phyloP scores from a whole-genome alignment of 306 rosid genomes.

The Glycine latifolia region DNA sequence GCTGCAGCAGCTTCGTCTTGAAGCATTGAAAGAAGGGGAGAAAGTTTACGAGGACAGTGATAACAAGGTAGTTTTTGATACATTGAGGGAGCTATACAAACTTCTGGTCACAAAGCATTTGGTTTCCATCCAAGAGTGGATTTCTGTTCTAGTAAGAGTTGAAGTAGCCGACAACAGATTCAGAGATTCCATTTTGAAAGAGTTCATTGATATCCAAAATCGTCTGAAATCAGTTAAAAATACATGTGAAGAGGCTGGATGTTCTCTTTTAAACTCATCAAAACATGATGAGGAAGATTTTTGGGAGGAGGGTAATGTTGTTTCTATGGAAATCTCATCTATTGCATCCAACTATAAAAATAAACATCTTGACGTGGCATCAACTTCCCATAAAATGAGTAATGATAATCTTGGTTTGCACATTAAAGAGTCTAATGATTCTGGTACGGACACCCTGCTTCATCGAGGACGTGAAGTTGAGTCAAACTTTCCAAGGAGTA shows the following conservation, averaged over 20 bases:
- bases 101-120: conserved; percentile 77
- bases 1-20: conserved; percentile 76
- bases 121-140: conserved; percentile 80
- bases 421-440: conserved; percentile 41
- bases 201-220: conserved; percentile 77
- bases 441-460: conserved; percentile 17
- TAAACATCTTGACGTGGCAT: conserved; percentile 49
- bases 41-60: conserved; percentile 78
- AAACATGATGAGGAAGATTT: conserved; percentile 66
- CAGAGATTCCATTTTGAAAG: conserved; percentile 82
- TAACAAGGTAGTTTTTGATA: conserved; percentile 85
- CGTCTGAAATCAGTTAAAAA: conserved; percentile 65
- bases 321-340: conserved; percentile 43
- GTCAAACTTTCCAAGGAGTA: conserved; percentile 57
- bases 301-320: conserved; percentile 84
- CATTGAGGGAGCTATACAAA: conserved; percentile 88
- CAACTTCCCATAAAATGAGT: conserved; percentile 48
- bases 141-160: conserved; percentile 78
- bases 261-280: conserved; percentile 55
- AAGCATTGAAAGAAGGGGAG: conserved; percentile 76
- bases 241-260: conserved; percentile 87
- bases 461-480: conserved; percentile 46
- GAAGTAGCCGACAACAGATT: conserved; percentile 70
- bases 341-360: conserved; percentile 29
- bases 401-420: conserved; percentile 42